Percentiles rank a stretch among this genome's conserved stretches.
Evolutionary conservation across 2,329 filamentous ascomycete species (phyloP).

Genomic region (Cylindrodendrum hubeiense): DNA sequence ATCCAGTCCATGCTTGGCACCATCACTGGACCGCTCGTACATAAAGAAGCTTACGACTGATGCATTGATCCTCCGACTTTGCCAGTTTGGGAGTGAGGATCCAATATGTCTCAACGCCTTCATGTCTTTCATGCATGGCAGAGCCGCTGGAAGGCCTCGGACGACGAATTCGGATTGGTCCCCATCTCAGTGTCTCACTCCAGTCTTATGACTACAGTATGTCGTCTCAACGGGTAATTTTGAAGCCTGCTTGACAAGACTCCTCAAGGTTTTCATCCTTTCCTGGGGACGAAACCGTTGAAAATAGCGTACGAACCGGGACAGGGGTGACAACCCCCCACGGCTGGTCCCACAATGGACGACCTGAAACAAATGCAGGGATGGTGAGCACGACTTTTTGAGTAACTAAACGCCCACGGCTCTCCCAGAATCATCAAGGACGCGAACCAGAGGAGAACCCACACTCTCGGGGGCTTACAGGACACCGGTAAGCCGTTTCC

Average conservation of each 20-base stretch:
- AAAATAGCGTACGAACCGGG: constrained; percentile 27
- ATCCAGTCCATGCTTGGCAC: not conserved
- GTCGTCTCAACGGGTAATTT: constrained; percentile 4
- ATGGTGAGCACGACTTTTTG: constrained; percentile 34
- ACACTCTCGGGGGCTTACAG: constrained; percentile 4
- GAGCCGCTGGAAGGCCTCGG: not conserved
- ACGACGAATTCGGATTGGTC: not conserved
- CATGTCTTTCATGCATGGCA: constrained; percentile 5
- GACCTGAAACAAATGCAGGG: constrained; percentile 46
- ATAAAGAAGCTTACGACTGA: not conserved
- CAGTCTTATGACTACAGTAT: not conserved
- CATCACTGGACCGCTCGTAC: not conserved
- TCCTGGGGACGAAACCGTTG: constrained; percentile 20
- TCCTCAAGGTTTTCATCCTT: constrained; percentile 7
- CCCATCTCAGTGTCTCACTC: constrained; percentile 5
- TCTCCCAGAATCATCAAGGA: constrained; percentile 21
- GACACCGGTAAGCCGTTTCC: constrained; percentile 10
- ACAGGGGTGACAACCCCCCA: constrained; percentile 35
- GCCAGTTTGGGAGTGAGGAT: constrained; percentile 11
- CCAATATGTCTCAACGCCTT: constrained; percentile 12
- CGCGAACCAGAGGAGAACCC: constrained; percentile 22
- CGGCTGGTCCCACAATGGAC: constrained; percentile 38
- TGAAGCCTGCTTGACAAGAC: constrained; percentile 3
- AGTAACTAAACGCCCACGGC: constrained; percentile 28
- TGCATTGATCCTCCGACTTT: constrained; percentile 9